These are phyloP conservation scores for Schizochytrium sp. DNA, from an alignment of 108 stramenopile genomes.

Conservation along the genomic window DNA sequence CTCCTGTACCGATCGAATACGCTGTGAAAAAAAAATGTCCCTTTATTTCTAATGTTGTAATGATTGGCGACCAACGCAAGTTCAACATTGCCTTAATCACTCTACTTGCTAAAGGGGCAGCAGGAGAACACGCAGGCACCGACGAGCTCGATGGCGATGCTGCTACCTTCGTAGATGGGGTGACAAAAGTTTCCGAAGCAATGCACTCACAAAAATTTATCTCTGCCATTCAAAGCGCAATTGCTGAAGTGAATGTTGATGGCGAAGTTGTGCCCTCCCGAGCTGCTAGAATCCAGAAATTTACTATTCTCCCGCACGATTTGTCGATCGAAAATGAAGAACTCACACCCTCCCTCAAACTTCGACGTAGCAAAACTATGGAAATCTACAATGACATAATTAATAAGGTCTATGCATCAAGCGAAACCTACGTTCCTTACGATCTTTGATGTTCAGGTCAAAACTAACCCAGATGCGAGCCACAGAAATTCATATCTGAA, in stretches of 20 bases:
- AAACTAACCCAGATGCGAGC: too few relatives aligned
- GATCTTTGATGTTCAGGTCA: too few relatives aligned
- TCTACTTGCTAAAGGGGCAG: slow-evolving; percentile 64
- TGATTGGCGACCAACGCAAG: slow-evolving; percentile 75
- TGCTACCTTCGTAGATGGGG: neutral
- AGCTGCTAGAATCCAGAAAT: slow-evolving; percentile 82
- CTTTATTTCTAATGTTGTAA: slow-evolving; percentile 71
- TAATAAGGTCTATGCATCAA: too few relatives aligned
- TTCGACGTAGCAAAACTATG: too few relatives aligned
- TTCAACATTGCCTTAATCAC: slow-evolving; percentile 70
- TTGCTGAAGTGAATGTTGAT: neutral
- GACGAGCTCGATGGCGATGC: neutral
- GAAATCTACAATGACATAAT: too few relatives aligned
- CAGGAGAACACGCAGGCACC: neutral
- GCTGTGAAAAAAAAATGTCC: slow-evolving; percentile 69
- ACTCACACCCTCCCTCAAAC: too few relatives aligned
- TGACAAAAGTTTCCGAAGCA: slow-evolving; percentile 27
- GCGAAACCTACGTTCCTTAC: neutral
- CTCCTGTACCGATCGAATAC: slow-evolving; percentile 76
- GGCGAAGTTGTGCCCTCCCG: slow-evolving; percentile 70
- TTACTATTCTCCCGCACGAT: neutral
- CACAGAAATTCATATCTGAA: too few relatives aligned
- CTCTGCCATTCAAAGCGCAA: neutral
- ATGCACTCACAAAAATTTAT: neutral
- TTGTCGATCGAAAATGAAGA: too few relatives aligned